These are phyloP conservation scores for Nakazawaea sp. DNA, from an alignment of 805 yeast genomes.

Conservation along the genomic window DNA sequence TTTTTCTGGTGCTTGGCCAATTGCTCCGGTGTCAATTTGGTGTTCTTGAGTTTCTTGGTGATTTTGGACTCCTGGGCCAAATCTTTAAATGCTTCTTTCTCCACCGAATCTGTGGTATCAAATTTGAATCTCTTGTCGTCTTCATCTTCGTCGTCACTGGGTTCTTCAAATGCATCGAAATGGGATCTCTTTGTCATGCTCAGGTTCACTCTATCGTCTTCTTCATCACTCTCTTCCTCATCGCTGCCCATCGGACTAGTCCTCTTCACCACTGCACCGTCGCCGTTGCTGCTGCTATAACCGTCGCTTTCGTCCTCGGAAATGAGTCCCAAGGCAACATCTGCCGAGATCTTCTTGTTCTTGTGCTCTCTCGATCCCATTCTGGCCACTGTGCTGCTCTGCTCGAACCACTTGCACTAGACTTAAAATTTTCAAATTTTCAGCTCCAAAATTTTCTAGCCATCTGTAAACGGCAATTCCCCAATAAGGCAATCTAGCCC, in stretches of 20 bases:
- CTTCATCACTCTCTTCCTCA: slow-evolving; percentile 11
- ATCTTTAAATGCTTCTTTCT: slow-evolving; percentile 14
- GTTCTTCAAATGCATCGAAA: slow-evolving; percentile 13
- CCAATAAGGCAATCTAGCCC: no score
- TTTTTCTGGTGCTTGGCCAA: slow-evolving; percentile 47
- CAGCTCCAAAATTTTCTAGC: no score
- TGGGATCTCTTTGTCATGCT: slow-evolving; percentile 6
- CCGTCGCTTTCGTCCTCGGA: slow-evolving; percentile 3
- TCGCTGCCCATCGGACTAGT: not conserved
- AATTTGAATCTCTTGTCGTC: slow-evolving; percentile 4
- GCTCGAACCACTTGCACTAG: no score
- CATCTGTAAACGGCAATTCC: no score
- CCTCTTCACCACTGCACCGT: not conserved
- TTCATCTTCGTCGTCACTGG: slow-evolving; percentile 15
- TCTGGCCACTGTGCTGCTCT: no score
- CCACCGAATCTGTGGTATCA: slow-evolving; percentile 8
- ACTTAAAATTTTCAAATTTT: no score
- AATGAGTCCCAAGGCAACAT: slow-evolving; percentile 8
- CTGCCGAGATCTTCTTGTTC: slow-evolving; percentile 5
- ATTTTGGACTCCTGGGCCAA: slow-evolving; percentile 24
- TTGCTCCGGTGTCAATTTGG: slow-evolving; percentile 49
- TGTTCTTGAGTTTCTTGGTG: slow-evolving; percentile 29
- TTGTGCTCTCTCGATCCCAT: no score
- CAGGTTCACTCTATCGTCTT: slow-evolving; percentile 12
- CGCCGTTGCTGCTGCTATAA: not conserved